Base-by-base conservation (phyloP, 106 monocot species). In the Dioscorea dumetorum region DNA sequence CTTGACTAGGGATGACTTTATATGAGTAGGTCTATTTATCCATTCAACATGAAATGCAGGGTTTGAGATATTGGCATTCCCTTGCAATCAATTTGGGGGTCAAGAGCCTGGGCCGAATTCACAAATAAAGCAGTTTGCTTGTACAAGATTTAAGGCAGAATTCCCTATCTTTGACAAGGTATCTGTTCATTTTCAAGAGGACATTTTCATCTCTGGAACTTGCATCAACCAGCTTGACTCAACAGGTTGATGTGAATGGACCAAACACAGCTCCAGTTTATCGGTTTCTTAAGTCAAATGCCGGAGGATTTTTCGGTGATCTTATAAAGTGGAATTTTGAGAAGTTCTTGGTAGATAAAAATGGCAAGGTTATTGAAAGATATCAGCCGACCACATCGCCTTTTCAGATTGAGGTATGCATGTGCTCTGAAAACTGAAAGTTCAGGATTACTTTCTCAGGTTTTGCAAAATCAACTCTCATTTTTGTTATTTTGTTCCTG, bases 251-350 rank as follows among this genome's bases (percentile, higher is more conserved):
- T 83, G 95, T 97, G 0, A 97, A 97, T 75, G 95, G 95, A 61
- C 92, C 95, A 78, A 89, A 72, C 56, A 89, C 95, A 32, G 91
- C 95, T 62, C 91, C 95, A 28, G 54, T 97, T 41, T 97, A 97
- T 80, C 80, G 89, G 48, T 97, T 86, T 81, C 82, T 97, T 11
- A 97, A 97, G 70, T 80, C 91, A 18, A 89, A 75, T 84, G 88
- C 87, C 73, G 95, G 95, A 61, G 95, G 95, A 67, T 97, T 97
- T 78, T 79, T 97, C 49, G 91, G 95, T 67, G 89, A 91, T 72
- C 61, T 97, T 57, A 74, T 97, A 28, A 97, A 97, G 69, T 97
- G 95, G 95, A 97, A 97, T 71, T 97, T 97, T 71, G 95, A 97
- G 78, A 97, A 97, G 70, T 91, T 97, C 50, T 77, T 97, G 78